Evolutionary conservation across 805 yeast genomes (phyloP).

Genomic region (Nakazawaea ishiwadae): DNA sequence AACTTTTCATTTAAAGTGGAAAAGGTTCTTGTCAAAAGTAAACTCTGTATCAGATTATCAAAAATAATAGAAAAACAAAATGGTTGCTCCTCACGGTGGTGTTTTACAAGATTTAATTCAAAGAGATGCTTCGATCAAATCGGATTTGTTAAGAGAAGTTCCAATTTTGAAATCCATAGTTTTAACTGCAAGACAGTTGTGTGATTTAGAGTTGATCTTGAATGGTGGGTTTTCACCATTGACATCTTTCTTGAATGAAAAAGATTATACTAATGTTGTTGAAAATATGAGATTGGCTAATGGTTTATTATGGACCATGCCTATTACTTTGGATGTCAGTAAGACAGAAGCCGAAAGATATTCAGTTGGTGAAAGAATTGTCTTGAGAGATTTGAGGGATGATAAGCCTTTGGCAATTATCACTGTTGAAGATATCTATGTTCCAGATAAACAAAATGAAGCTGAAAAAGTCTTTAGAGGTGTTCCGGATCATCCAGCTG

Average conservation of each 20-base stretch:
- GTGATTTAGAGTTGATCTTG: slow-evolving; percentile 87
- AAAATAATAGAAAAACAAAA: slow-evolving; percentile 18
- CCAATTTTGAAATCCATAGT: slow-evolving; percentile 40
- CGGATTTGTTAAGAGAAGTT: slow-evolving; percentile 55
- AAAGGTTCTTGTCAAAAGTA: no score
- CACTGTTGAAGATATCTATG: slow-evolving; percentile 73
- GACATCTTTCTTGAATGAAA: slow-evolving; percentile 60
- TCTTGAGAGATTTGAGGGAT: slow-evolving; percentile 77
- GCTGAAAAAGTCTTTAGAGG: slow-evolving; percentile 90
- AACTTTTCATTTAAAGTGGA: neutral
- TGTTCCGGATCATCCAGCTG: slow-evolving; percentile 95
- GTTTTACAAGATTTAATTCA: slow-evolving; percentile 76
- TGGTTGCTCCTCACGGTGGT: slow-evolving; percentile 93
- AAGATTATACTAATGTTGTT: slow-evolving; percentile 67
- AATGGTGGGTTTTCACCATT: slow-evolving; percentile 94
- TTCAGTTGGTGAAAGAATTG: slow-evolving; percentile 56
- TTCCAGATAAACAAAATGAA: slow-evolving; percentile 75
- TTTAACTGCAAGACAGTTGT: slow-evolving; percentile 82
- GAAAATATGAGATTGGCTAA: slow-evolving; percentile 62
- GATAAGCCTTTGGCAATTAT: slow-evolving; percentile 75
- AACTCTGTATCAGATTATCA: no score
- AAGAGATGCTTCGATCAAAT: slow-evolving; percentile 66
- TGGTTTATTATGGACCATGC: slow-evolving; percentile 88
- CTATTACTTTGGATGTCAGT: slow-evolving; percentile 81
- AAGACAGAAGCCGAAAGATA: slow-evolving; percentile 41